Evolutionary conservation across 108 stramenopile genomes (phyloP).

Genomic region (Asterionellopsis glacialis): DNA sequence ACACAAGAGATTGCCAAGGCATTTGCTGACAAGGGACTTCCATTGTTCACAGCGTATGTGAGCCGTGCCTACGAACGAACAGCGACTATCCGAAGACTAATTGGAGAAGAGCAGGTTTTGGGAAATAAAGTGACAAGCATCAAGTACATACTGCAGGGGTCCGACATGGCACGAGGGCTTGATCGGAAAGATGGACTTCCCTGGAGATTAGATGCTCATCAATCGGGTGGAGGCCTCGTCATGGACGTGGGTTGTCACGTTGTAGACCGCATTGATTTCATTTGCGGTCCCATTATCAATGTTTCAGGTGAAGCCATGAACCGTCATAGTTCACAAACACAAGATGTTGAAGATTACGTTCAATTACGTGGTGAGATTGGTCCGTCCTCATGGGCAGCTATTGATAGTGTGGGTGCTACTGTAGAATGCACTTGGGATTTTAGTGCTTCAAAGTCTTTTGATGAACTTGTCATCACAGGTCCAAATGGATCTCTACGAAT

Average conservation of each 20-base stretch:
- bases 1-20: slow-evolving; percentile 21
- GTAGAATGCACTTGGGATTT: slow-evolving; percentile 58
- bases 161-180: slow-evolving; percentile 27
- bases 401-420: slow-evolving; percentile 25
- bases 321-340: slow-evolving; percentile 8
- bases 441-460: slow-evolving; percentile 16
- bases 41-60: slow-evolving; percentile 52
- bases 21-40: slow-evolving; percentile 21
- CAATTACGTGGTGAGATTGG: slow-evolving; percentile 30
- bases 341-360: slow-evolving; percentile 50
- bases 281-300: slow-evolving; percentile 48
- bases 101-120: slow-evolving; percentile 17
- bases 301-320: slow-evolving; percentile 31
- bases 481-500: slow-evolving; percentile 41
- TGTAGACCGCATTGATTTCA: slow-evolving; percentile 53
- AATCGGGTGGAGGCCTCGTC: slow-evolving; percentile 52
- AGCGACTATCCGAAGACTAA: slow-evolving; percentile 15
- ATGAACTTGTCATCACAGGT: slow-evolving; percentile 48
- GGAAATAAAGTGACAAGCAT: slow-evolving; percentile 36
- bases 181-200: slow-evolving; percentile 17
- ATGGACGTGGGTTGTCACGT: slow-evolving; percentile 72
- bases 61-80: slow-evolving; percentile 59
- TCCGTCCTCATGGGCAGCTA: slow-evolving; percentile 19
- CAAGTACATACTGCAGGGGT: slow-evolving; percentile 21
- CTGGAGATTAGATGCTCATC: slow-evolving; percentile 40